Conservation (phyloP, 2,329 filamentous ascomycete genomes). For the Trichoderma sp. region DNA sequence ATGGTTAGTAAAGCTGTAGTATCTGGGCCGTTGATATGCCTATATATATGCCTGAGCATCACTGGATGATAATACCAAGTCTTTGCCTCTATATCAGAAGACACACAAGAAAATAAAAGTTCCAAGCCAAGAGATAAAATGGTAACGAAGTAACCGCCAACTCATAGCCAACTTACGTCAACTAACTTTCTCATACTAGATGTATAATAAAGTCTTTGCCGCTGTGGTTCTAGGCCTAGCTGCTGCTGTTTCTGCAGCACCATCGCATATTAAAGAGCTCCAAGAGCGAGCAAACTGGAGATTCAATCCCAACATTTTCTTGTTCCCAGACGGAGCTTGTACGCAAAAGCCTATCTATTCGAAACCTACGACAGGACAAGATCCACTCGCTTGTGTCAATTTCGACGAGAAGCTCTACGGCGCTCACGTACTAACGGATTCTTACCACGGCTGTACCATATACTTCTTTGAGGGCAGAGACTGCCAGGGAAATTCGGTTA, state of each 20-base stretch:
- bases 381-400: neutral
- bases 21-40: neutral
- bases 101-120: neutral
- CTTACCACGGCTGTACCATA: neutral
- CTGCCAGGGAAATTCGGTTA: neutral
- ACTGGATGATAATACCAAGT: neutral
- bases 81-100: neutral
- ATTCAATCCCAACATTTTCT: neutral
- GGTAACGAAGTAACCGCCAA: neutral
- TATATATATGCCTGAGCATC: neutral
- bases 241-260: neutral
- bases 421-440: neutral
- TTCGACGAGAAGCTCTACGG: neutral
- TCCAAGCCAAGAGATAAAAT: neutral
- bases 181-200: neutral
- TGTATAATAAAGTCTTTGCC: neutral
- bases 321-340: neutral
- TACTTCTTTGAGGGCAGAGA: neutral
- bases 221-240: neutral
- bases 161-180: neutral
- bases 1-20: neutral
- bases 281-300: neutral
- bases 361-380: neutral
- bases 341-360: neutral
- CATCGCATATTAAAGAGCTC: neutral